Base-by-base conservation (phyloP, 1,284 basidiomycete genomes). In the Coniferiporia weirii region DNA sequence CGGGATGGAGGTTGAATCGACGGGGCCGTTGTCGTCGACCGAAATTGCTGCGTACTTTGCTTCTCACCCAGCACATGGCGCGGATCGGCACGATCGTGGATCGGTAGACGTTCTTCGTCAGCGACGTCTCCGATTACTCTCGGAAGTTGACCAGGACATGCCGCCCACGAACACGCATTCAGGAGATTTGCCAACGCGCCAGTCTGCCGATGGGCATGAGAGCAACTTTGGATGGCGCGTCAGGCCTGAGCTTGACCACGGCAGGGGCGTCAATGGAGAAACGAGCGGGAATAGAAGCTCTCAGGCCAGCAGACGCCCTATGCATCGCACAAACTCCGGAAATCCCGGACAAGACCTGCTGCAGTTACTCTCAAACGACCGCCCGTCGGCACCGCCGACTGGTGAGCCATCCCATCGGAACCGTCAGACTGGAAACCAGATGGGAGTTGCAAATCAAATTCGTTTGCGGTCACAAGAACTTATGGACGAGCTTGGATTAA, bases 41-140 rank as follows among this genome's bases (percentile, higher is more conserved):
- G 59, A 61, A 19, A 49, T 55, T 27, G 59, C 59, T 27, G 59
- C 54, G 19, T 61, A 46, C 59, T 61, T 61, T 53, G 59, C 59
- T 27, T 61, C 59, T 10, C 35, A 49, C 17, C 48, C 35, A 36
- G 40, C 32, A 17, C 43, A 35, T 43, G 57, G 43, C 6, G 20
- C 56, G 1, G 10, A 27, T 1, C 40, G 56, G n/a, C 53, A 52
- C 15, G 4, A 43, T 20, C 43, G 36, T 19, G 40, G 32, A 9
- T 34, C 47, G 10, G 7, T 47, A 27, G 54, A 32, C 7, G 32
- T 34, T n/a, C 53, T 56, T 19, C 55, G 59, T 34, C 20, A 48
- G 32, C 44, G 57, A 32, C 51, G 57, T 17, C 19, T 44, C 15
- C 45, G 57, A 20, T 17, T 49, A 34, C 34, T 58, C 13, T 36